These are phyloP conservation scores for Sphaerulina vaccinii DNA, from an alignment of 2,329 filamentous ascomycete species.

Conservation along the genomic window DNA sequence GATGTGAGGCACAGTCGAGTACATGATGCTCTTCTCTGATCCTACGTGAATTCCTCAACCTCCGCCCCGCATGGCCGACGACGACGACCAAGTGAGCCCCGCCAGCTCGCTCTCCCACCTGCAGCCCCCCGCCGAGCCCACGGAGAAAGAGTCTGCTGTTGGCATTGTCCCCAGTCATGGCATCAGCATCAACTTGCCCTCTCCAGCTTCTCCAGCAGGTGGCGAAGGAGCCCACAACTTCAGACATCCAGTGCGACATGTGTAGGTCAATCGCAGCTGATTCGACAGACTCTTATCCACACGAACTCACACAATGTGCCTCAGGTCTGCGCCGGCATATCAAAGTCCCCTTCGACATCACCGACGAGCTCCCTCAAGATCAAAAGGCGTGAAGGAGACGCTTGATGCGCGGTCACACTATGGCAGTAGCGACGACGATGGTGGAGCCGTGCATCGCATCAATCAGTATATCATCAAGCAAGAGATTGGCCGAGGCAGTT, in stretches of 20 bases:
- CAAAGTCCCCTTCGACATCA: slow-evolving; percentile 66
- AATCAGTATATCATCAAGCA: slow-evolving; percentile 94
- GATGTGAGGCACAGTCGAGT: no score
- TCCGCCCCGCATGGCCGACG: slow-evolving; percentile 16
- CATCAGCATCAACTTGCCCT: slow-evolving; percentile 49
- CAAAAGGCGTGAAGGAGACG: slow-evolving; percentile 75
- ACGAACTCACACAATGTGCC: slow-evolving; percentile 30
- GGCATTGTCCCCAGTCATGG: slow-evolving; percentile 45
- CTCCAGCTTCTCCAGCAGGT: slow-evolving; percentile 39
- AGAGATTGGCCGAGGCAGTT: slow-evolving; percentile 95
- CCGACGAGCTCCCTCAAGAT: slow-evolving; percentile 59
- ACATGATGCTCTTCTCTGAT: slow-evolving; percentile 2
- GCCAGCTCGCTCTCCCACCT: slow-evolving; percentile 1
- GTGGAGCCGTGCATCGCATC: slow-evolving; percentile 76
- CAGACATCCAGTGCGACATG: slow-evolving; percentile 51
- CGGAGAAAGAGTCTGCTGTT: slow-evolving; percentile 23
- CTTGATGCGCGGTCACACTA: slow-evolving; percentile 87
- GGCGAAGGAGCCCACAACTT: slow-evolving; percentile 37
- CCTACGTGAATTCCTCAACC: slow-evolving; percentile 5
- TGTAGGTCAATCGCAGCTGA: slow-evolving; percentile 41
- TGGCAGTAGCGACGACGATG: slow-evolving; percentile 79
- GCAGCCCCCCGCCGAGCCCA: slow-evolving; percentile 1
- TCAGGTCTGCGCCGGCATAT: slow-evolving; percentile 58
- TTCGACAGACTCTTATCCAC: slow-evolving; percentile 5
- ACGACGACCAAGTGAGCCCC: background rate